Conservation (phyloP, 345 rosid species). For the Eucalyptus tenuipes region DNA sequence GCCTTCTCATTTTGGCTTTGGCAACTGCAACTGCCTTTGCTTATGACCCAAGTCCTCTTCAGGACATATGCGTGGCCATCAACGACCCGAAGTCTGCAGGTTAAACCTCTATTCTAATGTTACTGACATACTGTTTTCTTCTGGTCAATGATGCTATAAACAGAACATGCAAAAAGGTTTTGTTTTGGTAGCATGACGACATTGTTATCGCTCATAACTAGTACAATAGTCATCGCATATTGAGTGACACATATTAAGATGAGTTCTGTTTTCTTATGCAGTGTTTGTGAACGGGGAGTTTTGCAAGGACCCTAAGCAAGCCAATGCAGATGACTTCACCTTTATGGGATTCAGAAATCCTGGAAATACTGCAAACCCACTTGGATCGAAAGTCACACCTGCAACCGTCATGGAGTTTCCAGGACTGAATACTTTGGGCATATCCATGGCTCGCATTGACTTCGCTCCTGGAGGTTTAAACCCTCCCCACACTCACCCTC, state of each 20-base stretch:
- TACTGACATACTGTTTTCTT: not conserved
- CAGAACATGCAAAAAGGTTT: not conserved
- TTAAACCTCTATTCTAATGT: not conserved
- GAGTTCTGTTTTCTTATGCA: not conserved
- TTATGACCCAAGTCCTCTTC: conserved; percentile 11
- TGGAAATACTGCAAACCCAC: not conserved
- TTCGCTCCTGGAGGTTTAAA: not conserved
- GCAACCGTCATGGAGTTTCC: not conserved
- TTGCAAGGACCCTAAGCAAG: not conserved
- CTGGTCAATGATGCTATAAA: not conserved
- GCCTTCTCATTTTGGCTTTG: too few species aligned
- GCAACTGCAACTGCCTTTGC: too few species aligned
- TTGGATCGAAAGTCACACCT: not conserved
- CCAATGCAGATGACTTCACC: not conserved
- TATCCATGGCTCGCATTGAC: not conserved
- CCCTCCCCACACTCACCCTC: conserved; percentile 4
- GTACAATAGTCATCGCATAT: not conserved
- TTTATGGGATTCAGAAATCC: not conserved
- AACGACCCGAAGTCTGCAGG: not conserved
- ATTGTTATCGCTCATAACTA: fast-evolving
- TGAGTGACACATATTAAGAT: not conserved
- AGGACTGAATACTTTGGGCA: conserved; percentile 4
- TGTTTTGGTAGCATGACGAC: not conserved
- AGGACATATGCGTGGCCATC: conserved; percentile 14
- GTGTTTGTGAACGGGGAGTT: conserved; percentile 2